A percentile compares a stretch with the other conserved stretches of the same genome.
phyloP scores from a whole-genome alignment of 2,329 filamentous ascomycete genomes.

The Zasmidium citrigriseum region DNA sequence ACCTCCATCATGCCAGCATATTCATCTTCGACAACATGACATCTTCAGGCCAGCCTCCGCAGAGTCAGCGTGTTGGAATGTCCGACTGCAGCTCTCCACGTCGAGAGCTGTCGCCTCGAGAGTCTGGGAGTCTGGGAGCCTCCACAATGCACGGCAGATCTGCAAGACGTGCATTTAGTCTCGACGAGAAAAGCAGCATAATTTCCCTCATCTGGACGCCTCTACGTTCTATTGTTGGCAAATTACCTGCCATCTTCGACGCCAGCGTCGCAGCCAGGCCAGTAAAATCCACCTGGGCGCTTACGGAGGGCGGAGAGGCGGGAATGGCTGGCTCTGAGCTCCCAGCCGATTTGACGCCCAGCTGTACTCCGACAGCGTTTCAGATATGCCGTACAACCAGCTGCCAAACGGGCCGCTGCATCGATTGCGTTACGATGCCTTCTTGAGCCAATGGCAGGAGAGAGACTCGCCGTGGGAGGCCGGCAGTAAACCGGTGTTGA shows the following conservation, averaged over 20 bases:
- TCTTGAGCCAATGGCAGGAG: not conserved
- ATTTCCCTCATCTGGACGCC: conserved; percentile 7
- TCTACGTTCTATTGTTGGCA: conserved; percentile 17
- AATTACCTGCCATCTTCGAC: conserved; percentile 13
- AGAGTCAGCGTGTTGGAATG: not conserved
- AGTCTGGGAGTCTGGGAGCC: not conserved
- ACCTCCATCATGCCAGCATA: not conserved
- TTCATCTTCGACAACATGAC: not conserved
- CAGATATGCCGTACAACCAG: conserved; percentile 13
- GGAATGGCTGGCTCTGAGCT: conserved; percentile 18
- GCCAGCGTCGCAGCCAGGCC: conserved; percentile 10
- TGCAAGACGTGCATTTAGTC: conserved; percentile 1
- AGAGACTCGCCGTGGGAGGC: conserved; percentile 2
- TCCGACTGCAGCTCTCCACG: not conserved
- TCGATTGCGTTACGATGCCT: conserved; percentile 11
- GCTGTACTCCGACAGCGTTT: conserved; percentile 14
- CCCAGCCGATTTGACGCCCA: conserved; percentile 9
- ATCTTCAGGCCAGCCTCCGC: not conserved
- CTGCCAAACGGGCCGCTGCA: conserved; percentile 15
- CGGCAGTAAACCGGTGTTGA: not conserved
- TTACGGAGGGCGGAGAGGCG: conserved; percentile 7
- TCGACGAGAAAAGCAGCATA: conserved; percentile 9
- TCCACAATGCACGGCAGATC: conserved; percentile 4
- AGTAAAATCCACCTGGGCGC: conserved; percentile 19
- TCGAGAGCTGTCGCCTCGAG: not conserved